These are phyloP conservation scores for Termitomyces sp. DNA, from an alignment of 768 basidiomycete species.

Conservation along the genomic window DNA sequence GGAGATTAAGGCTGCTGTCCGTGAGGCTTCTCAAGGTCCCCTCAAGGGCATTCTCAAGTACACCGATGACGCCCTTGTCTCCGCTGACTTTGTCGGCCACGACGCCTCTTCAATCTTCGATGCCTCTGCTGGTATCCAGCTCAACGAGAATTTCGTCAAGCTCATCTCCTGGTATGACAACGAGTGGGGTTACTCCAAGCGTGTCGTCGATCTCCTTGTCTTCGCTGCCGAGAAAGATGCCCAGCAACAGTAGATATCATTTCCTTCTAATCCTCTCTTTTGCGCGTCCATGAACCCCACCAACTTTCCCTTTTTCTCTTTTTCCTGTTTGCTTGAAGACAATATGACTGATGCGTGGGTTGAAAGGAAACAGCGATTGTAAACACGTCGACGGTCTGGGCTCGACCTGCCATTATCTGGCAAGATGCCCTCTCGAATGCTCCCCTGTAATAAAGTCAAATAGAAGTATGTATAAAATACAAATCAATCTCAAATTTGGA, in stretches of 20 bases:
- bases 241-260: slow-evolving; percentile 17
- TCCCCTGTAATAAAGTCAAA: slow-evolving; percentile 3
- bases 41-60: slow-evolving; percentile 80
- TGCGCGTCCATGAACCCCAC: neutral
- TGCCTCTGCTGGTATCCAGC: slow-evolving; percentile 86
- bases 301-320: neutral
- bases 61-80: slow-evolving; percentile 93
- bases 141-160: slow-evolving; percentile 94
- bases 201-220: slow-evolving; percentile 86
- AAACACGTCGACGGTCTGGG: slow-evolving; percentile 4
- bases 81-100: slow-evolving; percentile 87
- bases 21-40: slow-evolving; percentile 68
- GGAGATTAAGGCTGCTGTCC: slow-evolving; percentile 83
- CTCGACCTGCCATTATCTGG: neutral
- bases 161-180: slow-evolving; percentile 95
- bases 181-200: slow-evolving; percentile 91
- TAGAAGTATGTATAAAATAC: slow-evolving; percentile 6
- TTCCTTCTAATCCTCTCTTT: neutral
- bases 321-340: slow-evolving; percentile 6
- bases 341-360: slow-evolving; percentile 7
- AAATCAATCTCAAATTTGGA: neutral
- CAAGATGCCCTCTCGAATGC: neutral
- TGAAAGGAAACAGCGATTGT: slow-evolving; percentile 15
- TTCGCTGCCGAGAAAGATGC: slow-evolving; percentile 76
- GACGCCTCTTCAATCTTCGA: slow-evolving; percentile 88